Base-by-base conservation (phyloP, 163 green algal genomes). In the Chlamydomonas reinhardtii region DNA sequence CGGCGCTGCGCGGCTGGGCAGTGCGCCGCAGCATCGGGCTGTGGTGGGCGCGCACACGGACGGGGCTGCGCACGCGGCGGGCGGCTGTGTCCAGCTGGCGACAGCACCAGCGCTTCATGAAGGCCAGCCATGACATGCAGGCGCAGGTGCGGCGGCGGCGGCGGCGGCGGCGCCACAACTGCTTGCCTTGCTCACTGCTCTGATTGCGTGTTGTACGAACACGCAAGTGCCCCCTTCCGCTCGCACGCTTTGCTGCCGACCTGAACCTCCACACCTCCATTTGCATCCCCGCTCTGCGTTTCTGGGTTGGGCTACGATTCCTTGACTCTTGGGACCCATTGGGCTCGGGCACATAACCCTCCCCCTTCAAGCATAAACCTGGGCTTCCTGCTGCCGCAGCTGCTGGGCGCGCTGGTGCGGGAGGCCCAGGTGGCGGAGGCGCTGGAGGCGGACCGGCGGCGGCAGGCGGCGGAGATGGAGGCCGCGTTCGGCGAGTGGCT, bases 51-150 rank as follows among this genome's bases (percentile, higher is more conserved):
- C 85, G 78, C 39, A 71, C 76, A 31, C 61, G 29, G 3, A 20
- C 34, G 5, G 56, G 22, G 48, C 80, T 89, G 48, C 64, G 71
- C 19, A 25, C 62, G 61, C 76, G 85, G n/a, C 71, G 85, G 31
- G 76, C 76, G 27, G 72, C 43, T 19, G 85, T 76, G 52, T 61
- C 76, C 6, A 48, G 71, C 0, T 89, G 85, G 85, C 62, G 29
- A 32, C 59, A 68, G n/a, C 85, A 89, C 62, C 70, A 77, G n/a
- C 29, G 27, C 54, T 89, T 89, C 70, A 86, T 89, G 85, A 24
- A 14, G 1, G 70, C 25, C 61, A 86, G 76, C 68, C 77, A 86
- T 61, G 70, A 64, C 59, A 62, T 83, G 62, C 85, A 89, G 77
- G 85, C 66, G 39, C 74, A 83, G 83, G 83, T 88, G 64, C 27